Conservation (phyloP, 257 asterid species). For the Asclepias syriaca region DNA sequence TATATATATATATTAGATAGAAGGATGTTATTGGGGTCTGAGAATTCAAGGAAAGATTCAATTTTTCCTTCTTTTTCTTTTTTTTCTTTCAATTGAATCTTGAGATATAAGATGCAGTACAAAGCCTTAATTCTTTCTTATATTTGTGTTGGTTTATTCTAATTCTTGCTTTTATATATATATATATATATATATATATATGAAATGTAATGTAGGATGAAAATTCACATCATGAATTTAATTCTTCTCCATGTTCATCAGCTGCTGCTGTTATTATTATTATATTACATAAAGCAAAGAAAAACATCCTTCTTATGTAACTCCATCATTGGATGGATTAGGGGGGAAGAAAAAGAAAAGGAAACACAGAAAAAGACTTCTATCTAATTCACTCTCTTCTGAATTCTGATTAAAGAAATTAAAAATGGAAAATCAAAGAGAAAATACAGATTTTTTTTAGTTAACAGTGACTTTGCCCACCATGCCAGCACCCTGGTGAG, state of each 20-base stretch:
- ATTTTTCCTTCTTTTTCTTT: no score
- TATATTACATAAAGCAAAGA: background rate
- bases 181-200: background rate
- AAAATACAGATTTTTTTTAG: constrained; percentile 20
- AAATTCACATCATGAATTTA: background rate
- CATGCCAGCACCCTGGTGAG: constrained; percentile 89
- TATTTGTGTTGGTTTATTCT: background rate
- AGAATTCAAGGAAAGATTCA: background rate
- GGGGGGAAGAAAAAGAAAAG: no score
- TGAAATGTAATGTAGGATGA: background rate
- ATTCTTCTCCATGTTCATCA: background rate
- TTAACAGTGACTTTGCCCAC: constrained; percentile 69
- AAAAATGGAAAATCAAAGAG: background rate
- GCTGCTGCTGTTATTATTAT: background rate
- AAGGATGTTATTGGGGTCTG: no score
- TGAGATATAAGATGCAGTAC: background rate
- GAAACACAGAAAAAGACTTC: background rate
- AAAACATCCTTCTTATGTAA: background rate
- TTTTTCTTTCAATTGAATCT: background rate
- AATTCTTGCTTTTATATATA: background rate
- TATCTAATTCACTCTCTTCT: constrained; percentile 13
- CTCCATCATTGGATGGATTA: background rate
- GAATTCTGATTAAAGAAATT: constrained; percentile 7
- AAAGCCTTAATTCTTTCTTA: no score
- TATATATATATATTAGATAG: no score